Percentiles rank a stretch among this genome's conserved stretches.
phyloP scores from a whole-genome alignment of 352 stramenopile genomes.

The Pythium biforme region DNA sequence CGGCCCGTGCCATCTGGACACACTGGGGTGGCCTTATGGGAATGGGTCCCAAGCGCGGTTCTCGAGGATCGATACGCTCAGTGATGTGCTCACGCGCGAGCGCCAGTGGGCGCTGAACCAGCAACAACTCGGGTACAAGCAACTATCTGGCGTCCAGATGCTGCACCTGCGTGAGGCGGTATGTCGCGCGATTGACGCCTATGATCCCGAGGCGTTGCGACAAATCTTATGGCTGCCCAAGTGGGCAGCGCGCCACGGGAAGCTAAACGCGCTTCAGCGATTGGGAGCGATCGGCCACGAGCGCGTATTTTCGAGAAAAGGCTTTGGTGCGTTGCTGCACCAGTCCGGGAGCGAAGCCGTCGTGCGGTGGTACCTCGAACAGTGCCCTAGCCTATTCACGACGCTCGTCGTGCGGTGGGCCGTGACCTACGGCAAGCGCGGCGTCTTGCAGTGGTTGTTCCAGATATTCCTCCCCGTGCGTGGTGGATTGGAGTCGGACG shows the following conservation, averaged over 20 bases:
- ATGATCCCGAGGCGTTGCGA: neutral
- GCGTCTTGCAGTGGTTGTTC: neutral
- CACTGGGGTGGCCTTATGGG: no score
- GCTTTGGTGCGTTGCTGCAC: neutral
- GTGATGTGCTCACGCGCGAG: no score
- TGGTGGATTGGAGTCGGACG: no score
- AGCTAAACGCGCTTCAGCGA: neutral
- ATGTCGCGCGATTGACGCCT: neutral
- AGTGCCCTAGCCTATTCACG: neutral
- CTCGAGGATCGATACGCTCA: no score
- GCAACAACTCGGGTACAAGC: no score
- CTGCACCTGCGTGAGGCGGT: neutral
- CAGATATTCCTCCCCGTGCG: neutral
- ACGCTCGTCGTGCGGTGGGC: constrained; percentile 1
- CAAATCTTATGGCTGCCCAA: neutral
- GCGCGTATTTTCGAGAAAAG: neutral
- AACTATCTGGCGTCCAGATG: neutral
- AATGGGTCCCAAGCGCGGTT: no score
- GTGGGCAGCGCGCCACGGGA: neutral
- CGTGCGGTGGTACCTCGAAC: neutral
- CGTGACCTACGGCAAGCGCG: neutral
- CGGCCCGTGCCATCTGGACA: no score
- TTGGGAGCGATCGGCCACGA: neutral
- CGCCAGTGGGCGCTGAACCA: no score
- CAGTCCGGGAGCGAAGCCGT: neutral